These are phyloP conservation scores for Hysterium pulicare DNA, from an alignment of 2,329 filamentous ascomycete genomes.

Conservation along the genomic window DNA sequence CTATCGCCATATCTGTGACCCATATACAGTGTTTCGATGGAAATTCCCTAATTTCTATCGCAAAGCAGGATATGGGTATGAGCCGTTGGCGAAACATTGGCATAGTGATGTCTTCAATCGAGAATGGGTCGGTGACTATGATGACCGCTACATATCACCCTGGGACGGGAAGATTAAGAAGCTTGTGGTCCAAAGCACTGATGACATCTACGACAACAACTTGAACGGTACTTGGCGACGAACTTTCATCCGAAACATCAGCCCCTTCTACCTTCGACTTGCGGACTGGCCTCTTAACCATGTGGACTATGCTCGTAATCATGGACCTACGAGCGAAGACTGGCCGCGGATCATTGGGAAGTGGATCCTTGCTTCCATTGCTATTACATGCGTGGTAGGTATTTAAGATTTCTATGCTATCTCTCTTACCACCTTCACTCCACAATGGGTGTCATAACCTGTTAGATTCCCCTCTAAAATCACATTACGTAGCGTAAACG, in stretches of 20 bases:
- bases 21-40: no score
- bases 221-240: constrained; percentile 25
- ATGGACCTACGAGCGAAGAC: constrained; percentile 19
- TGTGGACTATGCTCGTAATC: constrained; percentile 19
- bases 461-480: no score
- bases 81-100: constrained; percentile 19
- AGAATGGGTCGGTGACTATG: constrained; percentile 24
- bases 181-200: constrained; percentile 28
- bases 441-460: no score
- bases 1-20: no score
- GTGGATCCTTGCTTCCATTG: constrained; percentile 25
- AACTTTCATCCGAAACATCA: constrained; percentile 27
- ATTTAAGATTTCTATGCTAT: not conserved
- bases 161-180: constrained; percentile 28
- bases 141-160: constrained; percentile 29
- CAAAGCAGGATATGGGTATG: constrained; percentile 17
- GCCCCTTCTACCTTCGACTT: constrained; percentile 23
- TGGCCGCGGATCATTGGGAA: constrained; percentile 24
- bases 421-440: no score
- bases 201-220: constrained; percentile 29
- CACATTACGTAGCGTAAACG: no score
- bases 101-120: constrained; percentile 24
- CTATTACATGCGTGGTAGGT: constrained; percentile 23
- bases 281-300: constrained; percentile 32
- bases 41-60: constrained; percentile 23